These are phyloP conservation scores for Xylariaceae sp. DNA, from an alignment of 2,329 filamentous ascomycete species.

Conservation along the genomic window DNA sequence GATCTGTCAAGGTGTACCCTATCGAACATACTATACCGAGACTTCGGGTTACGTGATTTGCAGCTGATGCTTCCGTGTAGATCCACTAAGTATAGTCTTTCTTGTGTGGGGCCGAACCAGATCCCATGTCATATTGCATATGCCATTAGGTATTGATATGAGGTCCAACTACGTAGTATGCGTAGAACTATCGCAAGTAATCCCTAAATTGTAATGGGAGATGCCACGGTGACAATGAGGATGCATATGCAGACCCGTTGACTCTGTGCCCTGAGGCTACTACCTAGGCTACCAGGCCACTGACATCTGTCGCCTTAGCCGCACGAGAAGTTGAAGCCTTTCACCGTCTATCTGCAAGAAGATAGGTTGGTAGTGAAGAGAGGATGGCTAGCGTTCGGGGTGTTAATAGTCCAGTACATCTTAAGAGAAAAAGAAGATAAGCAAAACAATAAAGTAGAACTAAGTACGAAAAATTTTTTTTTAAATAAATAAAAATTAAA, in stretches of 20 bases:
- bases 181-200: constrained; percentile 15
- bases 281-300: constrained; percentile 14
- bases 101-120: constrained; percentile 16
- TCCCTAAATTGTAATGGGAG: constrained; percentile 23
- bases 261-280: constrained; percentile 16
- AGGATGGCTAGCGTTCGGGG: too few species aligned
- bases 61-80: constrained; percentile 26
- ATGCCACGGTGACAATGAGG: constrained; percentile 15
- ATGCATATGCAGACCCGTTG: constrained; percentile 21
- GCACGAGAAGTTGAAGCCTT: constrained; percentile 1
- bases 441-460: too few species aligned
- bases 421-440: too few species aligned
- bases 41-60: constrained; percentile 21
- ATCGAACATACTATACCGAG: constrained; percentile 23
- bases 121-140: constrained; percentile 23
- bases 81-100: constrained; percentile 25
- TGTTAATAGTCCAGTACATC: too few species aligned
- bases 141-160: constrained; percentile 22
- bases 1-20: constrained; percentile 24
- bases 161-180: constrained; percentile 23
- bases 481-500: too few species aligned
- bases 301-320: constrained; percentile 27
- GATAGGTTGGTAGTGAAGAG: too few species aligned
- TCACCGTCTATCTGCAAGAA: too few species aligned
- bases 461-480: too few species aligned